Evolutionary conservation across 805 yeast species (phyloP), one percentile per base, ranked within the genome.

Genomic region (Candida palmyrensis): DNA sequence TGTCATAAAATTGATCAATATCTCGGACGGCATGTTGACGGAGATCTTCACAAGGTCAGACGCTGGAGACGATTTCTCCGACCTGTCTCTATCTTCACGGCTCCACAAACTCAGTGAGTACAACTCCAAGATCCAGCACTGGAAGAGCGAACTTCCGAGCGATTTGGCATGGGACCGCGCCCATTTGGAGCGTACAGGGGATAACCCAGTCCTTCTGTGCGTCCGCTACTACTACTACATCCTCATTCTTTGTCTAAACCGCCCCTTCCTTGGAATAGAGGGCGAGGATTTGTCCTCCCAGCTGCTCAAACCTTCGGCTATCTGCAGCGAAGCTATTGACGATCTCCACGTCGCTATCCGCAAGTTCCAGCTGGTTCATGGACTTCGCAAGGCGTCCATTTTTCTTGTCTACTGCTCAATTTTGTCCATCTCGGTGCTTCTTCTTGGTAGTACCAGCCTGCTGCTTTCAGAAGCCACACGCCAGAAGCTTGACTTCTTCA

Each of bases 151-250:
- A 2, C 53, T 78, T 25, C 79, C 80, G 0, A 51, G 51, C 1
- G 73, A 68, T 31, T 52, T 75, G 25, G 54, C 62, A 43, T 78
- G 82, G 82, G 59, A 65, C 26, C 52, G 60, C 25, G 47, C 51
- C 3, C 48, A 53, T n/a, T 53, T 77, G 23, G 50, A 49, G 26
- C 49, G 50, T 30, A 54, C 64, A 12, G 72, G 75, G 9, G 66
- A 66, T 27, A 76, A 75, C 42, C 81, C 82, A 0, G 74, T 77
- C 0, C 57, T 66, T 14, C 62, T 75, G 27, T 62, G 72, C 30
- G 69, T 76, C 29, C 59, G 75, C 45, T 75, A 73, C 44, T 75
- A 73, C 44, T 78, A 77, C 48, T 78, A 77, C 45, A 68, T 78
- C 28, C 68, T 75, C 2, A 51, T 72, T 12, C 55, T 78, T n/a